Evolutionary conservation across 352 stramenopile species (phyloP).

Genomic region (Thraustotheca clavata): DNA sequence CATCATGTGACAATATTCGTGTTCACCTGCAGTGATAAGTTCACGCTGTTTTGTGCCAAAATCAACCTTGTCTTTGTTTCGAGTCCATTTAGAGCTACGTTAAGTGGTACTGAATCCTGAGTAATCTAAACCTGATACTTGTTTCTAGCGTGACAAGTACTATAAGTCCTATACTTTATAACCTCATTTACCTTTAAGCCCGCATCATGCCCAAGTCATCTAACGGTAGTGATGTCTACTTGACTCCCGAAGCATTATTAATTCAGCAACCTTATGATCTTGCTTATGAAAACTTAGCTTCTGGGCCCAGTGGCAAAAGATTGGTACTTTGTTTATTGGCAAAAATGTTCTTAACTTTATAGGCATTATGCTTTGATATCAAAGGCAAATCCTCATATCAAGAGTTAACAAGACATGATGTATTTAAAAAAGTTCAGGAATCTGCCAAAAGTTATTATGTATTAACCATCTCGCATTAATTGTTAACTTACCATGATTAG

Average conservation of each 20-base stretch:
- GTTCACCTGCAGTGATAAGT: too few relatives aligned
- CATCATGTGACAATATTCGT: too few relatives aligned
- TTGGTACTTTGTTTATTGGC: not conserved
- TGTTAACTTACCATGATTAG: not conserved
- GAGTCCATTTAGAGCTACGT: too few relatives aligned
- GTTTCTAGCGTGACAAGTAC: too few relatives aligned
- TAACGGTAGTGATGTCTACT: not conserved
- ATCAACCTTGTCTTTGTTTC: too few relatives aligned
- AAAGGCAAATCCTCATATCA: constrained; percentile 41
- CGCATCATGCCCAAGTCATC: too few relatives aligned
- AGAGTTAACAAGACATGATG: constrained; percentile 41
- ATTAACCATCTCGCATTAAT: not conserved
- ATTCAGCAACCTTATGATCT: not conserved
- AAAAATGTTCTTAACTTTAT: not conserved
- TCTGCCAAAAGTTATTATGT: not conserved
- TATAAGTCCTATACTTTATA: too few relatives aligned
- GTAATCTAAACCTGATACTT: too few relatives aligned
- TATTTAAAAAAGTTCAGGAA: constrained; percentile 39
- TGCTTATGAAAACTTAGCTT: not conserved
- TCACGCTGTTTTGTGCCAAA: too few relatives aligned
- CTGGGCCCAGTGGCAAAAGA: not conserved
- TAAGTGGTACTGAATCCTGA: too few relatives aligned
- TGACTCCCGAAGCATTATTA: not conserved
- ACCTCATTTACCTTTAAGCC: too few relatives aligned
- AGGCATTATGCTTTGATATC: constrained; percentile 44